Conservation (phyloP, 768 basidiomycete genomes). For the Mycena sanguinolenta region DNA sequence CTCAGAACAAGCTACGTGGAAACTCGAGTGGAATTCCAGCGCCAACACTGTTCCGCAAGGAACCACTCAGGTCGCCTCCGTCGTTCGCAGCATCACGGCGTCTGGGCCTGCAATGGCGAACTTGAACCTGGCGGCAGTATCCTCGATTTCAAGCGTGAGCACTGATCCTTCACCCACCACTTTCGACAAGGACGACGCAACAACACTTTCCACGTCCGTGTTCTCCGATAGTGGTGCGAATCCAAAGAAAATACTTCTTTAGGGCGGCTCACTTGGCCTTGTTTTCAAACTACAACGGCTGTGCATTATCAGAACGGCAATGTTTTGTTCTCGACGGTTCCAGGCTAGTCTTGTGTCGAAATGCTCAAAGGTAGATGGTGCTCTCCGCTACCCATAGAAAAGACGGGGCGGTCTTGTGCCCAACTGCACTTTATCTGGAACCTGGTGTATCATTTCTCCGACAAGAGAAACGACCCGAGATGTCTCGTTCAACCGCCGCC, state of each 20-base stretch:
- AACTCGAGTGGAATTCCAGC: slow-evolving; percentile 1
- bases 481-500: no score
- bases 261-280: no score
- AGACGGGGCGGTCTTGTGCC: no score
- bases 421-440: no score
- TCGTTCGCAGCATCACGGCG: not conserved
- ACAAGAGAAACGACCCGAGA: no score
- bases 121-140: not conserved
- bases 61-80: not conserved
- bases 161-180: not conserved
- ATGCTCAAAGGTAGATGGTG: no score
- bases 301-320: no score
- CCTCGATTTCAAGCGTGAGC: not conserved
- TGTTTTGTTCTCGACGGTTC: no score
- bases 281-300: no score
- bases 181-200: not conserved
- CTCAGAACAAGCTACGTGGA: not conserved
- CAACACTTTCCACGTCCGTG: not conserved
- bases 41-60: not conserved
- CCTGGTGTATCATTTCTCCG: no score
- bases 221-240: not conserved
- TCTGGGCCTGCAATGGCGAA: not conserved
- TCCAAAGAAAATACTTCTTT: not conserved
- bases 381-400: no score
- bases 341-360: no score